phyloP scores from a whole-genome alignment of 106 monocot genomes.

The Dendrobium officinale region DNA sequence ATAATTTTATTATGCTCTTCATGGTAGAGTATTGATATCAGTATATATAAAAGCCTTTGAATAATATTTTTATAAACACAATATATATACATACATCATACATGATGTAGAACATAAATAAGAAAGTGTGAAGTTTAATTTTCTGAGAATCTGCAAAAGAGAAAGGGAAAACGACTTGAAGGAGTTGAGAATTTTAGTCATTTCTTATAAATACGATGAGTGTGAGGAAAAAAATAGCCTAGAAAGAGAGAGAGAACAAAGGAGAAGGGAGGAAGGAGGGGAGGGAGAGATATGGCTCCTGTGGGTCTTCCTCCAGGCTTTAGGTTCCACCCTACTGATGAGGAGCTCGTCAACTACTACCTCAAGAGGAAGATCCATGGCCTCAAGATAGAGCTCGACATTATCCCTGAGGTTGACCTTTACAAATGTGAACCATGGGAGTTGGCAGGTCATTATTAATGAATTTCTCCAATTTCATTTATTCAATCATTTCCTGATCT shows the following conservation, averaged over 20 bases:
- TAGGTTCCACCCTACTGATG: slow-evolving; percentile 31
- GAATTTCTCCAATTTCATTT: neutral
- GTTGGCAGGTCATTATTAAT: slow-evolving; percentile 18
- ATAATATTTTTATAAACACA: no score
- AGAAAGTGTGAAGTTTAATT: slow-evolving; percentile 17
- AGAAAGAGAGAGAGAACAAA: neutral
- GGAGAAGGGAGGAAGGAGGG: slow-evolving; percentile 3
- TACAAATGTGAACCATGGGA: slow-evolving; percentile 40
- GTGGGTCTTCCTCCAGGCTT: slow-evolving; percentile 41
- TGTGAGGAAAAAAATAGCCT: slow-evolving; percentile 2
- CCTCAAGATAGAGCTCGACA: slow-evolving; percentile 35
- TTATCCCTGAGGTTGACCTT: slow-evolving; percentile 27
- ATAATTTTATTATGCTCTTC: no score
- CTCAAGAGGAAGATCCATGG: slow-evolving; percentile 48
- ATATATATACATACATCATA: no score
- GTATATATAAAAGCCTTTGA: no score
- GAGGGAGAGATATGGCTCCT: slow-evolving; percentile 21
- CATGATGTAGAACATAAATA: neutral
- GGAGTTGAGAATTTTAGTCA: slow-evolving; percentile 7
- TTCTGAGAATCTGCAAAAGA: slow-evolving; percentile 29
- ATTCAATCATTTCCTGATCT: neutral
- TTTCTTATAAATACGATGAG: slow-evolving; percentile 15
- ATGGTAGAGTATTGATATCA: no score
- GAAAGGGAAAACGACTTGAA: slow-evolving; percentile 15
- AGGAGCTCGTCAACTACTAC: slow-evolving; percentile 28